These are phyloP conservation scores for Naganishia vishniacii DNA, from an alignment of 768 basidiomycete species.

Conservation along the genomic window DNA sequence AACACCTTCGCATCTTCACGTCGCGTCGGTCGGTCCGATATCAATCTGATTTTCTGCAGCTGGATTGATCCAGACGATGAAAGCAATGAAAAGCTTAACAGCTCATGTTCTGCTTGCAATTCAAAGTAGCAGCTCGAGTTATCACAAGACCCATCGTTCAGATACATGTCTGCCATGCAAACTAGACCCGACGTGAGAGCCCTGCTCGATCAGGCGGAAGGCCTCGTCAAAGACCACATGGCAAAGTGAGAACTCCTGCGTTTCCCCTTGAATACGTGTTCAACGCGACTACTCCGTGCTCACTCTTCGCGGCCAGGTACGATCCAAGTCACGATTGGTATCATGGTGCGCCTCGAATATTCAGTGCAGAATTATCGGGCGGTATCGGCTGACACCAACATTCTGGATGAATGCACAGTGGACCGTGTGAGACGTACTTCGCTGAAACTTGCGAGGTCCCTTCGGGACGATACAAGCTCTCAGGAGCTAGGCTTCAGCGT, in stretches of 20 bases:
- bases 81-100: too few relatives aligned
- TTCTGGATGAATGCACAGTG: constrained; percentile 52
- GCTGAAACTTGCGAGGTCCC: constrained; percentile 58
- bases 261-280: not conserved
- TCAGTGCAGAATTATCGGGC: not conserved
- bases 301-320: constrained; percentile 31
- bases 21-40: too few relatives aligned
- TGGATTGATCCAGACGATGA: too few relatives aligned
- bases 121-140: too few relatives aligned
- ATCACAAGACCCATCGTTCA: too few relatives aligned
- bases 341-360: constrained; percentile 36
- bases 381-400: not conserved
- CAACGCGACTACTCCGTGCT: not conserved
- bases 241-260: constrained; percentile 29
- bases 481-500: not conserved
- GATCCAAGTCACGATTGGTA: constrained; percentile 49
- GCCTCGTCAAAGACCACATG: constrained; percentile 44
- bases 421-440: constrained; percentile 76
- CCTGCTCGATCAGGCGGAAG: constrained; percentile 36
- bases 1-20: too few relatives aligned
- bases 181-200: not conserved
- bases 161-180: not conserved
- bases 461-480: constrained; percentile 37
- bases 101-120: too few relatives aligned
- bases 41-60: too few relatives aligned